Evolutionary conservation across 2,329 filamentous ascomycete species (phyloP).

Genomic region (Microcera coccophila): DNA sequence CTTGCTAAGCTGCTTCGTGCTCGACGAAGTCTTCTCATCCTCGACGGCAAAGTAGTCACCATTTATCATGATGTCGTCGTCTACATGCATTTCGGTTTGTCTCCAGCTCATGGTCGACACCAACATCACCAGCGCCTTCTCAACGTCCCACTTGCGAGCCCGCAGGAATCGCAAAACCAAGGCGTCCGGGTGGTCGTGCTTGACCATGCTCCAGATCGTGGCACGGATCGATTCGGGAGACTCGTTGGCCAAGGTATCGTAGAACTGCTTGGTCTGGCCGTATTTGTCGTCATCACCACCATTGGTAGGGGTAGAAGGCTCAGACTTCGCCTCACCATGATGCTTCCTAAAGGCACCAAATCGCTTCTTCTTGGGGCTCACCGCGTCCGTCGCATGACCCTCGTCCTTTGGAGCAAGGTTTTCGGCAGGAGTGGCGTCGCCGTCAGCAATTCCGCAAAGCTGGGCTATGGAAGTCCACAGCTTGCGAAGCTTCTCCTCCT

Average conservation of each 20-base stretch:
- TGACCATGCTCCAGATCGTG: constrained; percentile 90
- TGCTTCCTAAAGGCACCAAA: constrained; percentile 65
- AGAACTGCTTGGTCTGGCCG: constrained; percentile 81
- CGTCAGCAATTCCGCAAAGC: constrained; percentile 61
- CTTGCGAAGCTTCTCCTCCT: constrained; percentile 83
- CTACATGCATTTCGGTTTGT: constrained; percentile 75
- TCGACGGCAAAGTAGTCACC: constrained; percentile 67
- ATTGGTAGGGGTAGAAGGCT: constrained; percentile 32
- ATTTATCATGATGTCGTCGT: constrained; percentile 77
- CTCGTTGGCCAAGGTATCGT: constrained; percentile 72
- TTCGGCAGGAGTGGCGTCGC: constrained; percentile 23
- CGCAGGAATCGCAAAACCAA: constrained; percentile 77
- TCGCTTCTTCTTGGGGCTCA: constrained; percentile 72
- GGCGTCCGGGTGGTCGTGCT: constrained; percentile 90
- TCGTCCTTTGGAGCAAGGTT: constrained; percentile 16
- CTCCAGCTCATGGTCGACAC: constrained; percentile 94
- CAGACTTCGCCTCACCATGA: constrained; percentile 40
- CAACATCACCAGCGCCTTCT: constrained; percentile 90
- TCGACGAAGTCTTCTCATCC: constrained; percentile 54
- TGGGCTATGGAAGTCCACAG: constrained; percentile 77
- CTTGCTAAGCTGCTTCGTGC: constrained; percentile 61
- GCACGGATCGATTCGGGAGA: constrained; percentile 73
- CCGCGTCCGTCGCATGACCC: constrained; percentile 25
- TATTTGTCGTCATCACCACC: constrained; percentile 77
- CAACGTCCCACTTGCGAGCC: constrained; percentile 93